Percentiles rank a stretch among this genome's conserved stretches.
phyloP scores from a whole-genome alignment of 2,329 filamentous ascomycete species.

The Arthroderma sp. region DNA sequence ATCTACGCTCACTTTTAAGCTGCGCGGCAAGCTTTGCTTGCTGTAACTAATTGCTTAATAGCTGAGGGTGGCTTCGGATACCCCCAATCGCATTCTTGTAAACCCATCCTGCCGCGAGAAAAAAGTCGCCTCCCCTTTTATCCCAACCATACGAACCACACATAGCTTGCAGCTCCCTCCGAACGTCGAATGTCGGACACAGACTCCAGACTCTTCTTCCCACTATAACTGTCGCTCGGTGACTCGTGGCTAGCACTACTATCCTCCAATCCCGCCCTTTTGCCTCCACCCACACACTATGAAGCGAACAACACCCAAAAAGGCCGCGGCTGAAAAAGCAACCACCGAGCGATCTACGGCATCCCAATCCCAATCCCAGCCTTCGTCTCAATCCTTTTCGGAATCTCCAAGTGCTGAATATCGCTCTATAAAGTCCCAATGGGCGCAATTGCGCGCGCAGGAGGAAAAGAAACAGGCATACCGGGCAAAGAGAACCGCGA shows the following conservation, averaged over 20 bases:
- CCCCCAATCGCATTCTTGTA: no score
- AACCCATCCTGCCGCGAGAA: no score
- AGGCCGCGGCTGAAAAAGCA: not conserved
- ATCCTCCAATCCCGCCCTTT: not conserved
- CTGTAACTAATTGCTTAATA: no score
- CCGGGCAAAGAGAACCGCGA: not conserved
- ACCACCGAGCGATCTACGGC: not conserved
- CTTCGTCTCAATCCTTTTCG: not conserved
- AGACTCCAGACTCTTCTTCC: no score
- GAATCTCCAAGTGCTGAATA: constrained; percentile 8
- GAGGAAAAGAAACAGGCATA: constrained; percentile 10
- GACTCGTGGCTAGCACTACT: not conserved
- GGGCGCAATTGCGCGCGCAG: constrained; percentile 12
- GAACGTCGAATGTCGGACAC: no score
- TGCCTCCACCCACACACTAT: not conserved
- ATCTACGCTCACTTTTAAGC: no score
- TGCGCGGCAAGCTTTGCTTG: no score
- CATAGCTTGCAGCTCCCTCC: no score
- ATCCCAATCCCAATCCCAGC: not conserved
- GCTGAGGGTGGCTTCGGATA: no score
- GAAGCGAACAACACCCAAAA: constrained; percentile 5
- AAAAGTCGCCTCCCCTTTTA: no score
- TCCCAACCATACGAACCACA: no score
- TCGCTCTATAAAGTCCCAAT: constrained; percentile 12
- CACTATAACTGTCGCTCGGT: no score